These are phyloP conservation scores for Colletotrichum paranaense DNA, from an alignment of 2,329 filamentous ascomycete species.

Conservation along the genomic window DNA sequence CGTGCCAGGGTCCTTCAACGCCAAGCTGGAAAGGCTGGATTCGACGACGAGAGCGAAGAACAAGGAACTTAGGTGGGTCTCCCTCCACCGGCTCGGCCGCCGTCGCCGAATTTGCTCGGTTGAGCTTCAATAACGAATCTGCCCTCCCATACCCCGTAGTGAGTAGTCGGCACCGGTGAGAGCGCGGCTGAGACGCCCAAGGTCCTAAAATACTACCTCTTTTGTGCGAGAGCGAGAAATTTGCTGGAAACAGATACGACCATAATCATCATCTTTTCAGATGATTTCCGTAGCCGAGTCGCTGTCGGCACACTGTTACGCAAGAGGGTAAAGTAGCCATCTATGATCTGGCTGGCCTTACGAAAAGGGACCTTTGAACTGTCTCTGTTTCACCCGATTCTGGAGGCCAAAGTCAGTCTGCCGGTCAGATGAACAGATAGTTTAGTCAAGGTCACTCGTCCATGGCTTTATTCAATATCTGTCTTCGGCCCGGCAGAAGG, in stretches of 20 bases:
- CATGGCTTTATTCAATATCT: background rate
- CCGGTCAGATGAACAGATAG: conserved; percentile 14
- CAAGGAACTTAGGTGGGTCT: background rate
- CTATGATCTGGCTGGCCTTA: background rate
- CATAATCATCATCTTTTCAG: too few relatives aligned
- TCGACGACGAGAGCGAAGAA: background rate
- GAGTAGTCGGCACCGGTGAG: background rate
- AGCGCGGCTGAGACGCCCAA: background rate
- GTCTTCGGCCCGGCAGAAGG: background rate
- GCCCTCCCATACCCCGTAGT: background rate
- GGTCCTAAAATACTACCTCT: background rate
- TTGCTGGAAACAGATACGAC: too few relatives aligned
- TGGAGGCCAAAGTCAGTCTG: background rate
- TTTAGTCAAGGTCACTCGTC: background rate
- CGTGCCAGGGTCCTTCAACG: background rate
- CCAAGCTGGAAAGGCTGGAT: background rate
- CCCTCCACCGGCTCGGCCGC: background rate
- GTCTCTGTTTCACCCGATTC: conserved; percentile 20
- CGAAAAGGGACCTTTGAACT: background rate
- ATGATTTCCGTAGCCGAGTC: background rate
- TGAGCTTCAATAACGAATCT: background rate
- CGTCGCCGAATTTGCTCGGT: background rate
- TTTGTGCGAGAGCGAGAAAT: background rate
- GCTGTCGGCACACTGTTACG: background rate
- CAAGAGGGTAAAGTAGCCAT: background rate